Base-by-base conservation (phyloP, 75 land plant genomes). In the Pinus tabuliformis region DNA sequence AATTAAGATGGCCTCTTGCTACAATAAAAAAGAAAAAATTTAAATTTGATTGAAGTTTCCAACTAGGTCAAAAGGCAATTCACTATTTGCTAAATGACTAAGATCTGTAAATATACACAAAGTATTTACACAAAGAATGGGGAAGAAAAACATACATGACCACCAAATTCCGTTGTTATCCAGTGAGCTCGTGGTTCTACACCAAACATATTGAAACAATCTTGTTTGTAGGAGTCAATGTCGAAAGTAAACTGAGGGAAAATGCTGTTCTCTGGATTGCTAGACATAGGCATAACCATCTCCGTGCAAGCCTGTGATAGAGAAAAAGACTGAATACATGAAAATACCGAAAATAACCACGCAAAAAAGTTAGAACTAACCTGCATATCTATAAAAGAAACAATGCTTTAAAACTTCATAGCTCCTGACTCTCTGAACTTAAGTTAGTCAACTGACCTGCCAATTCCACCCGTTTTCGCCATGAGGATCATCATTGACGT, bases 201-300 rank as follows among this genome's bases (percentile, higher is more conserved):
- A 52, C 86, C 81, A 81, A 61, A 92, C 28, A 60, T 57, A 39
- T 86, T 54, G 75, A 70, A 7, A 75, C 99, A 97, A 33, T 36
- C n/a, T 13, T 86, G 82, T 72, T 61, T 70, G 76, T 64, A 90
- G 52, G 82, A 77, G 66, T 89, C 62, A 72, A 82, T 81, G 71
- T 92, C 77, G 79, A 74, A 97, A 49, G 77, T 77, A 75, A 78
- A 92, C 57, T 90, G 24, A 9, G 87, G 90, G 62, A 90, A 97
- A 93, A 97, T 94, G 81, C 99, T 94, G 45, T 52, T 76, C 7
- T 93, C 78, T 52, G 77, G 64, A 81, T 89, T 84, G 78, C 89
- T 82, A 58, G 92, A 81, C 91, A 92, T 86, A 30, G 99, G 99
- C 98, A 94, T 97, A 22, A 97, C 95, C 99, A 97, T 97, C 82